Base-by-base conservation (phyloP, 805 yeast species). In the Candida tallmaniae region DNA sequence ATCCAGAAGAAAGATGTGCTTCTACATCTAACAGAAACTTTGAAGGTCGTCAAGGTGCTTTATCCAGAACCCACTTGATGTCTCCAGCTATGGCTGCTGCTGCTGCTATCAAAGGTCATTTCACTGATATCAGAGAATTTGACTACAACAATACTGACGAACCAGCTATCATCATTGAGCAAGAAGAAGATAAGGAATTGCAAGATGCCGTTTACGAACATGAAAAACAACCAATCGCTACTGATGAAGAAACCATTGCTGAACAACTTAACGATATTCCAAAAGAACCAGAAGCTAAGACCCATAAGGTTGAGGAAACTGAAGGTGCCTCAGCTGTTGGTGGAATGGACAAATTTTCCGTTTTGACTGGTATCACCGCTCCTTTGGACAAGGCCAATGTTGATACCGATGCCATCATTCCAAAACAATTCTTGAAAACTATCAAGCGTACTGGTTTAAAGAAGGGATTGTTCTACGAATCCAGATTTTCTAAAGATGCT, bases 71-170 rank as follows among this genome's bases (percentile, higher is more conserved):
- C 13, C 98, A 93, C 60, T 75, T 93, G 57, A 87, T 90, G 95
- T 86, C 96, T 10, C 98, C 98, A 25, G 96, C 96, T 15, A 93
- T 93, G 98, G 98, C 98, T 31, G 98, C 98, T 21, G 97, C 97
- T 14, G 97, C 98, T 13, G 96, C 89, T 51, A 80, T 93, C 48
- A 75, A 74, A 37, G 98, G 98, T 47, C 87, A 81, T 54, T 80
- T 93, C 52, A 74, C 84, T 29, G 98, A 93, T 57, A 89, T 89
- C 50, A 81, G 98, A 65, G 82, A 85, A 36, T 85, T 74, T 60
- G 67, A 77, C 40, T 83, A 76, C 62, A 66, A 71, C 42, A 73
- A 65, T 28, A 52, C 72, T 44, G 76, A 73, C 45, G 81, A 77
- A 50, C 80, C 94, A 41, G 68, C 76, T 41, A 64, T 86, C 45